These are phyloP conservation scores for Solanum aculeatissimum DNA, from an alignment of 305 asterid species.

Conservation along the genomic window DNA sequence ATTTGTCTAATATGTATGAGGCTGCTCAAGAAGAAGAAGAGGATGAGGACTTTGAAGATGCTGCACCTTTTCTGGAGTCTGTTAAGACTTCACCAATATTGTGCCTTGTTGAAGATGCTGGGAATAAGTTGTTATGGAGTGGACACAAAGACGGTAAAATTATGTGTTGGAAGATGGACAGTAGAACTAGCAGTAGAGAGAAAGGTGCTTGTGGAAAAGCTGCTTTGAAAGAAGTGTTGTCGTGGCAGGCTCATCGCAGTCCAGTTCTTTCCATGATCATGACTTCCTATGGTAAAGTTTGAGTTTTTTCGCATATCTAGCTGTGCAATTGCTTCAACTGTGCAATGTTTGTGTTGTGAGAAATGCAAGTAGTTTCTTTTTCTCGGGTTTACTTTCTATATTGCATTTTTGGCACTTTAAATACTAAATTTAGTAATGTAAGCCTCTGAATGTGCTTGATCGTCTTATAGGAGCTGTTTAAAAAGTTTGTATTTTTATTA, in stretches of 20 bases:
- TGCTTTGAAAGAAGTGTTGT: conserved; percentile 40
- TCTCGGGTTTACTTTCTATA: not conserved
- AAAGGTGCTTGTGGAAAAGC: conserved; percentile 13
- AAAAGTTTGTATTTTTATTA: not conserved
- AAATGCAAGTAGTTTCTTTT: not conserved
- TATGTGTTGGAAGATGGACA: conserved; percentile 67
- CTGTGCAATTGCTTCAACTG: not conserved
- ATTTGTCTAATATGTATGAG: conserved; percentile 48
- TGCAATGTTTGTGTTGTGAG: not conserved
- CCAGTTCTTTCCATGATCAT: conserved; percentile 79
- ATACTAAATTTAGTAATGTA: not conserved
- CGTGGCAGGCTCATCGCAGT: conserved; percentile 90
- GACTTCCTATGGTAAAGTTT: conserved; percentile 58
- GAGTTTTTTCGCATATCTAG: not conserved
- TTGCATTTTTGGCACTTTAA: not conserved
- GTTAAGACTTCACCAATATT: conserved; percentile 31
- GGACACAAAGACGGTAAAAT: conserved; percentile 90
- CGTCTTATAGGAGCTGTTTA: not conserved
- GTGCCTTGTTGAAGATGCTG: conserved; percentile 71
- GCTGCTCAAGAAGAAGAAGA: conserved; percentile 11
- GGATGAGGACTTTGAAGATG: conserved; percentile 47
- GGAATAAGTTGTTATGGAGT: conserved; percentile 73
- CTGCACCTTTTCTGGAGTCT: conserved; percentile 58
- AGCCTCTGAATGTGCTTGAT: not conserved
- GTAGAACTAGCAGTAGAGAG: not conserved